phyloP scores from a whole-genome alignment of 106 monocot species.

The Narthecium ossifragum region DNA sequence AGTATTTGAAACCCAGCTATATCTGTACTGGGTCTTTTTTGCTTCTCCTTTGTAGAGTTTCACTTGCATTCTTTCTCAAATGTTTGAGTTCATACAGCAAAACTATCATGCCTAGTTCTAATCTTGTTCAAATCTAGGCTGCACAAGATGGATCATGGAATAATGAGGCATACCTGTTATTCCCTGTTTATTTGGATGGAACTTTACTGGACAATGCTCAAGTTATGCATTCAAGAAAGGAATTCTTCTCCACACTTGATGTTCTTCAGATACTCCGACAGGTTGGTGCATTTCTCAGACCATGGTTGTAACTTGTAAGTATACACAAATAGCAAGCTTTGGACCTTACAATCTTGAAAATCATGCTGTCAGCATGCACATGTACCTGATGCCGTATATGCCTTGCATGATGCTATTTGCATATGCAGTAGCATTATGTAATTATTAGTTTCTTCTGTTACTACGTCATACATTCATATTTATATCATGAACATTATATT shows the following conservation, averaged over 20 bases:
- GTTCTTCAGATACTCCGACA: slow-evolving; percentile 66
- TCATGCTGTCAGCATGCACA: too few species aligned
- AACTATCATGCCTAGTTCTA: background rate
- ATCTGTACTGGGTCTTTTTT: too few species aligned
- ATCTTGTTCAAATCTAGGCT: slow-evolving; percentile 15
- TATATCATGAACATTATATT: too few species aligned
- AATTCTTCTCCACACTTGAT: slow-evolving; percentile 41
- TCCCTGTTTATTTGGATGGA: slow-evolving; percentile 71
- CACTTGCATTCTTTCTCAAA: background rate
- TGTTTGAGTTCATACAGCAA: background rate
- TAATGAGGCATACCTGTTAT: slow-evolving; percentile 76
- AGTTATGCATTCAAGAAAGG: slow-evolving; percentile 55
- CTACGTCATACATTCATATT: too few species aligned
- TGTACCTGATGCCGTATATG: too few species aligned
- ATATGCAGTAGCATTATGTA: background rate
- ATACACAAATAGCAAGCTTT: too few species aligned
- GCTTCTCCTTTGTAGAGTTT: background rate
- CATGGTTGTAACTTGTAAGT: too few species aligned
- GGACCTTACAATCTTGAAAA: too few species aligned
- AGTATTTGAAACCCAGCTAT: too few species aligned
- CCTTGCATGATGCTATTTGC: background rate
- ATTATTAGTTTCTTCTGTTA: background rate
- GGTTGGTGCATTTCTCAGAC: slow-evolving; percentile 13
- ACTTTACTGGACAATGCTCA: slow-evolving; percentile 51
- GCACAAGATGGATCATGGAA: slow-evolving; percentile 43